Base-by-base conservation (phyloP, 345 rosid species). In the Populus simonii region DNA sequence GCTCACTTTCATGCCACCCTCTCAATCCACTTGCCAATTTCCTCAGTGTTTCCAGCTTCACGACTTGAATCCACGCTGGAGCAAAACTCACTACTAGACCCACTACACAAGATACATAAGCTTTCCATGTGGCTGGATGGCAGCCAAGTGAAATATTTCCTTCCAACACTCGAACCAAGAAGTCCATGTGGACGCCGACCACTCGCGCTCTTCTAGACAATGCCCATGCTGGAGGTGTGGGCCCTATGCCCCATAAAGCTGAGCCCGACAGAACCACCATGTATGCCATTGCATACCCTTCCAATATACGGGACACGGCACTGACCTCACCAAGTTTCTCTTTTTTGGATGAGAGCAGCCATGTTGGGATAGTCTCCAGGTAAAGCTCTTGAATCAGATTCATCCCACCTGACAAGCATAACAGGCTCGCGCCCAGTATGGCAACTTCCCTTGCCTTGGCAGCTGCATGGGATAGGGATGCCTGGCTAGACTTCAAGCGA, bases 271-370 rank as follows among this genome's bases (percentile, higher is more conserved):
- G 55, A 17, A 88, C 67, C 31, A 86, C 67, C 71, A 88, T 49
- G 74, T 88, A 87, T 23, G 94, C 92, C 88, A 91, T 72, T 75
- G 90, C 88, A 77, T 87, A 89, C 29, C 94, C 92, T 77, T 87
- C 86, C 69, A 88, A 45, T 69, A 86, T 70, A 17, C 72, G 74
- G 9, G 83, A 81, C n/a, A 83, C 82, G 23, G 73, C 65, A 70
- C 84, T 85, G 66, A 66, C 70, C 77, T 88, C 68, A 15, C 86
- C 74, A 0, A 45, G 68, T 38, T 82, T 82, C 49, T 71, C 87
- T 63, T 82, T 83, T 67, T 78, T 81, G 17, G 80, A 74, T 2
- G 87, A 68, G 72, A 91, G 85, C 74, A 91, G 77, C 92, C 92
- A 88, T 31, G 92, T 88, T 4, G 92, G 91, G 23, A 91, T 71